phyloP scores from a whole-genome alignment of 2,329 filamentous ascomycete species.

The Furcasterigmium sp. region DNA sequence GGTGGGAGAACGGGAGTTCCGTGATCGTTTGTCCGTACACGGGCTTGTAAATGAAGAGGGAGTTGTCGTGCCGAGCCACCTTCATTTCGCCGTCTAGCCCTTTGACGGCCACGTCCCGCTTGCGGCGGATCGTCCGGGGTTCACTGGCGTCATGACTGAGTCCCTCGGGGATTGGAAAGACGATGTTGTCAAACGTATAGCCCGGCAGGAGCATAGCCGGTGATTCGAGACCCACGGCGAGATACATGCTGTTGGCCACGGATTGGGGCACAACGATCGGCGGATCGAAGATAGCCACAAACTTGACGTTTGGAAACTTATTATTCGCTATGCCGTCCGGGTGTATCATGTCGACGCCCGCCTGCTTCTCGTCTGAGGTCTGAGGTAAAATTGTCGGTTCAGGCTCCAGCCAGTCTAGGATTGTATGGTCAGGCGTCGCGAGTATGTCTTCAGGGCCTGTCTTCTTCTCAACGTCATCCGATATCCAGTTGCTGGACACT shows the following conservation, averaged over 20 bases:
- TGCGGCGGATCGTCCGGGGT: constrained; percentile 47
- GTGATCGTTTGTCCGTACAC: constrained; percentile 65
- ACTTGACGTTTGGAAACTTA: constrained; percentile 66
- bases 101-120: constrained; percentile 39
- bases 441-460: constrained; percentile 37
- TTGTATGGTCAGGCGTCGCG: constrained; percentile 24
- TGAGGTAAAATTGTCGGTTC: constrained; percentile 53
- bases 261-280: constrained; percentile 64
- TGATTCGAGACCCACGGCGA: constrained; percentile 44
- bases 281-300: constrained; percentile 69
- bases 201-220: constrained; percentile 32
- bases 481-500: constrained; percentile 70
- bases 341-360: constrained; percentile 48
- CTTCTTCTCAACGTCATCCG: constrained; percentile 57
- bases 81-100: constrained; percentile 18
- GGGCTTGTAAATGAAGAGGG: constrained; percentile 64
- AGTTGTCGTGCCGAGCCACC: constrained; percentile 46
- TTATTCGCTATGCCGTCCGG: constrained; percentile 34
- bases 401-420: constrained; percentile 70
- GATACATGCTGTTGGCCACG: constrained; percentile 58
- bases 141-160: constrained; percentile 51
- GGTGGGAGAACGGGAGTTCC: constrained; percentile 72
- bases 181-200: constrained; percentile 49
- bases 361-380: constrained; percentile 40
- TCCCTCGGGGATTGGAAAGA: constrained; percentile 48